phyloP scores from a whole-genome alignment of 2,329 filamentous ascomycete genomes.

The Cercospora nicotianae region DNA sequence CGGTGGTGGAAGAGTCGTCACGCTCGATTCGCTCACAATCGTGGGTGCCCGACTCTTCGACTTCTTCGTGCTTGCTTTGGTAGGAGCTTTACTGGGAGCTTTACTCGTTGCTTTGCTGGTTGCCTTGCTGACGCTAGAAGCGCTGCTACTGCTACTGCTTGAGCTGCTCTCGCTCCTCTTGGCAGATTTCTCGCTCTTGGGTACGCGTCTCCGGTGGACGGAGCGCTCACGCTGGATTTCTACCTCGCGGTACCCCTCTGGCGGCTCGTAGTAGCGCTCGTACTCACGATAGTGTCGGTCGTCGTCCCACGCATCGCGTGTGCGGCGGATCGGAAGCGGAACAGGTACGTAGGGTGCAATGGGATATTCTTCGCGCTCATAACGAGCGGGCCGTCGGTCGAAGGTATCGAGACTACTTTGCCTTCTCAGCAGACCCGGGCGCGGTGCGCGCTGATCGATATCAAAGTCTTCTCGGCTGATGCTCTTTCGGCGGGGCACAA shows the following conservation, averaged over 20 bases:
- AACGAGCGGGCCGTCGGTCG: slow-evolving; percentile 67
- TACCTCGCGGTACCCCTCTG: slow-evolving; percentile 52
- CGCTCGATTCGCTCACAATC: slow-evolving; percentile 28
- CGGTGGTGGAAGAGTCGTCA: slow-evolving; percentile 14
- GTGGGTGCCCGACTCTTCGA: slow-evolving; percentile 23
- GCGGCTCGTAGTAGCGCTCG: slow-evolving; percentile 34
- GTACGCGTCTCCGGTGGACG: slow-evolving; percentile 33
- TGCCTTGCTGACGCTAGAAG: slow-evolving; percentile 26
- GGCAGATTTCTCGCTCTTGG: slow-evolving; percentile 26
- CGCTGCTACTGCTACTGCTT: slow-evolving; percentile 28
- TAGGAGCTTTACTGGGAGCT: slow-evolving; percentile 11
- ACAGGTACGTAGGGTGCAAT: slow-evolving; percentile 67
- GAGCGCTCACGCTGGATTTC: slow-evolving; percentile 51
- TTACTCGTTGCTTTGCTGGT: slow-evolving; percentile 15
- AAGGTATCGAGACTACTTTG: slow-evolving; percentile 91
- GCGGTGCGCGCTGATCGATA: slow-evolving; percentile 50
- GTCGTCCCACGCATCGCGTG: slow-evolving; percentile 65
- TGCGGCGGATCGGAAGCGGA: slow-evolving; percentile 60
- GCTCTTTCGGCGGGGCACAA: slow-evolving; percentile 56
- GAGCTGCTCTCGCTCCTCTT: slow-evolving; percentile 22
- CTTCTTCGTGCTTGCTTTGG: slow-evolving; percentile 24
- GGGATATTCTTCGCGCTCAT: slow-evolving; percentile 63
- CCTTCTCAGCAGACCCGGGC: slow-evolving; percentile 71
- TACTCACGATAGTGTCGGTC: slow-evolving; percentile 47
- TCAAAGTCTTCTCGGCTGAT: slow-evolving; percentile 55